A percentile compares a stretch with the other conserved stretches of the same genome.
Conservation (phyloP, 164 flowering plant genomes). For the Taxillus chinensis region DNA sequence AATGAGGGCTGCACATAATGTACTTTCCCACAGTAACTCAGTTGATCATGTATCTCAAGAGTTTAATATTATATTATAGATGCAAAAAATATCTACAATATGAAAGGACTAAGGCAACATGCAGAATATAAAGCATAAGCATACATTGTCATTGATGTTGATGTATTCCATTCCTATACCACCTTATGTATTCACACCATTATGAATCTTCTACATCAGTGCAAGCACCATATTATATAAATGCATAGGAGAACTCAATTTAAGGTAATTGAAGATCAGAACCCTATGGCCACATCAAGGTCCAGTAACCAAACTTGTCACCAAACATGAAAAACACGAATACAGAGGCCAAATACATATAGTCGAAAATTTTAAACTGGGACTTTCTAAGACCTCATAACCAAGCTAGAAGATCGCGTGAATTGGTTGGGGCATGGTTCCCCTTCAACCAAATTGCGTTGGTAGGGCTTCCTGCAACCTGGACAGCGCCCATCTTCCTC, state of each 20-base stretch:
- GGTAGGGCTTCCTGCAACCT: constrained; percentile 73
- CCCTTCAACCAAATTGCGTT: constrained; percentile 20
- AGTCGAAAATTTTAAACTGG: constrained; percentile 8
- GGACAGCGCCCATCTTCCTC: constrained; percentile 92
- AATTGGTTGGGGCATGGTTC: constrained; percentile 37
- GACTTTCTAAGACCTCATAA: constrained; percentile 42
- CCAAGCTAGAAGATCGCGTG: constrained; percentile 45
- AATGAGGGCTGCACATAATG: too few relatives aligned
- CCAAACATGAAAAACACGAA: constrained; percentile 14
- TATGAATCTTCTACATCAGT: constrained; percentile 40
- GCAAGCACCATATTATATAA: constrained; percentile 30
- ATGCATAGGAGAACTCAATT: constrained; percentile 24
- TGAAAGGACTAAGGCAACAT: too few relatives aligned
- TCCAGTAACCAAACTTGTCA: constrained; percentile 10
- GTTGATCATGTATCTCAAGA: too few relatives aligned
- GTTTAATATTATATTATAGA: too few relatives aligned
- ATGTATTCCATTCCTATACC: constrained; percentile 47
- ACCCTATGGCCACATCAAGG: constrained; percentile 34
- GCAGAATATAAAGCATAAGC: too few relatives aligned
- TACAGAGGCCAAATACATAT: constrained; percentile 21
- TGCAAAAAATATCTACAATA: too few relatives aligned
- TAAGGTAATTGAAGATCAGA: constrained; percentile 16
- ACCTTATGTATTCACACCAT: constrained; percentile 57
- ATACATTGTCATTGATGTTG: constrained; percentile 10
- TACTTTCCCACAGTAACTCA: too few relatives aligned